A percentile compares a stretch with the other conserved stretches of the same genome.
phyloP scores from a whole-genome alignment of 495 filamentous ascomycete genomes.

The Aspergillus baeticus region DNA sequence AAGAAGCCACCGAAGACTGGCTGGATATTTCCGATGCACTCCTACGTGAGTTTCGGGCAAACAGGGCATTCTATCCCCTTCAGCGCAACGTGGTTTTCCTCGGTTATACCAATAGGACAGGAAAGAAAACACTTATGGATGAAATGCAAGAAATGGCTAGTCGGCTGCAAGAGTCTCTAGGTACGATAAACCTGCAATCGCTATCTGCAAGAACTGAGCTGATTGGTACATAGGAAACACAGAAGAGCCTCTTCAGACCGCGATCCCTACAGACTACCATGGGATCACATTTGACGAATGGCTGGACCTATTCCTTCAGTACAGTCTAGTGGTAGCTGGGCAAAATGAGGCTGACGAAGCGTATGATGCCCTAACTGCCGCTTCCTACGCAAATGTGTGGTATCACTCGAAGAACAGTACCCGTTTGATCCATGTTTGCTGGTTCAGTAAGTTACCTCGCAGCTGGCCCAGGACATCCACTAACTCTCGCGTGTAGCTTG shows the following conservation, averaged over 20 bases:
- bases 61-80: slow-evolving; percentile 73
- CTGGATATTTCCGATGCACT: slow-evolving; percentile 72
- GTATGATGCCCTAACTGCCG: slow-evolving; percentile 73
- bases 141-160: slow-evolving; percentile 69
- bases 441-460: slow-evolving; percentile 58
- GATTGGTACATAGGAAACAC: slow-evolving; percentile 18
- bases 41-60: slow-evolving; percentile 75
- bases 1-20: slow-evolving; percentile 60
- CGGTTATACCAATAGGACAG: slow-evolving; percentile 54
- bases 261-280: slow-evolving; percentile 65
- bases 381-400: slow-evolving; percentile 76
- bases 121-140: slow-evolving; percentile 42
- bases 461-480: slow-evolving; percentile 12
- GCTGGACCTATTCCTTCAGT: slow-evolving; percentile 89
- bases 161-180: slow-evolving; percentile 56
- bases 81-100: slow-evolving; percentile 68
- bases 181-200: slow-evolving; percentile 31
- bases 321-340: slow-evolving; percentile 70
- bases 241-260: slow-evolving; percentile 30
- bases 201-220: not conserved
- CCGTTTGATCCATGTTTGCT: slow-evolving; percentile 75
- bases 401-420: slow-evolving; percentile 61
- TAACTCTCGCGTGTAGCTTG: slow-evolving; percentile 54
- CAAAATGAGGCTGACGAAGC: slow-evolving; percentile 57
- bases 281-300: slow-evolving; percentile 78